Conservation (phyloP, 2,329 filamentous ascomycete genomes). For the Rutstroemia sp. region DNA sequence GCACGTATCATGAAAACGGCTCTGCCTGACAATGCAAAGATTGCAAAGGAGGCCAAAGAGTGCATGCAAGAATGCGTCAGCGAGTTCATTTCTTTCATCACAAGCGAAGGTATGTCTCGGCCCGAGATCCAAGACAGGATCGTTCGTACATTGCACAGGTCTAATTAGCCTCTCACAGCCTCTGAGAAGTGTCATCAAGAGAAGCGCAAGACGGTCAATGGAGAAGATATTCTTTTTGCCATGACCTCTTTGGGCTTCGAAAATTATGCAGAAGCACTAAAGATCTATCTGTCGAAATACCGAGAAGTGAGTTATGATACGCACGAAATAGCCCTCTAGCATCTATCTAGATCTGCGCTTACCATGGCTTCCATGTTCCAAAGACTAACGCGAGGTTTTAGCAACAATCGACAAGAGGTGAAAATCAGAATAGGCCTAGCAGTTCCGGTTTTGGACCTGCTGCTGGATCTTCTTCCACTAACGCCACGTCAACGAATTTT, state of each 20-base stretch:
- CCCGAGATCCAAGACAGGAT: slow-evolving; percentile 5
- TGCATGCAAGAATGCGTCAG: slow-evolving; percentile 99
- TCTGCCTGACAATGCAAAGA: slow-evolving; percentile 96
- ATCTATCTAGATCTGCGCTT: slow-evolving; percentile 8
- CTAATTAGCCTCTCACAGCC: slow-evolving; percentile 46
- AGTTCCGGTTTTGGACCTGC: slow-evolving; percentile 45
- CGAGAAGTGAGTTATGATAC: slow-evolving; percentile 68
- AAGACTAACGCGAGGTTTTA: slow-evolving; percentile 7
- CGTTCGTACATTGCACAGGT: slow-evolving; percentile 7
- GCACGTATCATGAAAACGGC: slow-evolving; percentile 99
- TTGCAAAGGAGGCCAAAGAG: slow-evolving; percentile 97
- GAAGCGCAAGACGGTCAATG: slow-evolving; percentile 98
- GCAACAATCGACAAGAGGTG: slow-evolving; percentile 62
- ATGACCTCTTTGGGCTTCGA: slow-evolving; percentile 99
- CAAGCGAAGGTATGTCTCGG: slow-evolving; percentile 76
- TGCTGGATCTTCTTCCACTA: slow-evolving; percentile 33
- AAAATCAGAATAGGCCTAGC: slow-evolving; percentile 43
- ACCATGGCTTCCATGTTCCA: background rate
- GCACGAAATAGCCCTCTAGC: background rate
- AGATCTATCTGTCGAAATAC: slow-evolving; percentile 97
- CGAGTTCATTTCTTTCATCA: slow-evolving; percentile 99
- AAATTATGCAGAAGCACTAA: slow-evolving; percentile 95
- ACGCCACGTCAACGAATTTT: slow-evolving; percentile 26
- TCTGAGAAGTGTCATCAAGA: slow-evolving; percentile 99
- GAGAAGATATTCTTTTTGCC: slow-evolving; percentile 95